Evolutionary conservation across 768 basidiomycete genomes (phyloP), one percentile per base, ranked within the genome.

Genomic region (Sporobolomyces phaffii): DNA sequence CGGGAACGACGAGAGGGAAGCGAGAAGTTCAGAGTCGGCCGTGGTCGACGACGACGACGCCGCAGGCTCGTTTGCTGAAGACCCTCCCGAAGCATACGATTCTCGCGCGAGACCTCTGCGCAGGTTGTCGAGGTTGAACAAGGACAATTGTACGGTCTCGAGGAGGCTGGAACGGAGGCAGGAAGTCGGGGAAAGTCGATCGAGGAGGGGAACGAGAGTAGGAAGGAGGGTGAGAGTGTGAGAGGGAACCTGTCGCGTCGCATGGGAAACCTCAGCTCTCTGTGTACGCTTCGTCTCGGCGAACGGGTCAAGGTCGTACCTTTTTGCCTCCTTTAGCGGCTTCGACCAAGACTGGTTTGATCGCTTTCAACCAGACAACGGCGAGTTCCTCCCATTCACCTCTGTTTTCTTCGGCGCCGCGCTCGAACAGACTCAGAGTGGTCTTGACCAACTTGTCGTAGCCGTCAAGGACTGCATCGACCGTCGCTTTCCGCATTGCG

Each of bases 61-160:
- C 3, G 61, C 28, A 22, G 51, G 29, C 11, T 29, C 31, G 14
- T 36, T 17, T 8, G 57, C 31, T 13, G 51, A 9, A 3, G 56
- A 38, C 5, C 41, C 36, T 7, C 63, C 69, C 17, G 61, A 48
- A 7, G 49, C 49, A 53, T 71, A 71, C 2, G 65, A 28, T 41
- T 71, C 70, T 13, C 70, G 65, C 1, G 70, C 70, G 22, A 71
- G 57, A 5, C 70, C 70, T 43, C 70, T 57, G 5, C 65, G 58
- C 9, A 71, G 65, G 53, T 71, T 71, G n/a, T 71, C 70, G 41
- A 71, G 41, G 58, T 71, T 71, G 70, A 71, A 71, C 10, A 71
- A 36, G 17, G 70, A 52, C 24, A 64, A 26, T 29, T 71, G 70
- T 9, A 67, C 9, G 0, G 62, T 67, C 20, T 61, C 29, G 18